Percentiles rank a stretch among this genome's conserved stretches.
Evolutionary conservation across 345 rosid genomes (phyloP).

Genomic region (Gossypium bickii): DNA sequence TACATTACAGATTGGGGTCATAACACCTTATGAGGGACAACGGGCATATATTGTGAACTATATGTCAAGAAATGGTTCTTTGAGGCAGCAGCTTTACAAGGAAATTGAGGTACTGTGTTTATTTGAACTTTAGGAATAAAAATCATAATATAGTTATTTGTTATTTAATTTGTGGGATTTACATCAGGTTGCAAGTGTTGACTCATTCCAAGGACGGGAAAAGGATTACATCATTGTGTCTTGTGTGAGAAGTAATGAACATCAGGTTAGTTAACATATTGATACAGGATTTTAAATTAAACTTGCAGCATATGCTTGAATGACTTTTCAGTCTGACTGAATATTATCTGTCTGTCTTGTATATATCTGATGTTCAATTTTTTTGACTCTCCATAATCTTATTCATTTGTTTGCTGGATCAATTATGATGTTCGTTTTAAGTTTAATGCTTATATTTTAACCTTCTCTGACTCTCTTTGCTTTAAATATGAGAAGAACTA

Average conservation of each 20-base stretch:
- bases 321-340: neutral
- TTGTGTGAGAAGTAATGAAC: constrained; percentile 98
- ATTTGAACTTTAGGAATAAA: constrained; percentile 12
- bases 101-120: constrained; percentile 79
- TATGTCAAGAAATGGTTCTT: constrained; percentile 97
- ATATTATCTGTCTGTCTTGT: neutral
- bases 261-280: constrained; percentile 63
- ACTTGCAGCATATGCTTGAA: neutral
- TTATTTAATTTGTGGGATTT: constrained; percentile 20
- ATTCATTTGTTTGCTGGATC: neutral
- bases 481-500: neutral
- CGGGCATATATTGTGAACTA: constrained; percentile 97
- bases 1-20: constrained; percentile 80
- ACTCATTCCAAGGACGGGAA: constrained; percentile 99
- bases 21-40: constrained; percentile 98
- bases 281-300: neutral
- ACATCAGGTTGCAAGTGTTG: constrained; percentile 88
- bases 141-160: neutral
- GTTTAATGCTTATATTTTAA: neutral
- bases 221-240: constrained; percentile 97
- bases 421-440: neutral
- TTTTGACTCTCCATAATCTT: neutral
- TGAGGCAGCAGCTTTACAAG: constrained; percentile 96
- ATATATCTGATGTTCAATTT: neutral
- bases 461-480: neutral